phyloP scores from a whole-genome alignment of 2,329 filamentous ascomycete genomes.

The Ophioceras dolichostomum region DNA sequence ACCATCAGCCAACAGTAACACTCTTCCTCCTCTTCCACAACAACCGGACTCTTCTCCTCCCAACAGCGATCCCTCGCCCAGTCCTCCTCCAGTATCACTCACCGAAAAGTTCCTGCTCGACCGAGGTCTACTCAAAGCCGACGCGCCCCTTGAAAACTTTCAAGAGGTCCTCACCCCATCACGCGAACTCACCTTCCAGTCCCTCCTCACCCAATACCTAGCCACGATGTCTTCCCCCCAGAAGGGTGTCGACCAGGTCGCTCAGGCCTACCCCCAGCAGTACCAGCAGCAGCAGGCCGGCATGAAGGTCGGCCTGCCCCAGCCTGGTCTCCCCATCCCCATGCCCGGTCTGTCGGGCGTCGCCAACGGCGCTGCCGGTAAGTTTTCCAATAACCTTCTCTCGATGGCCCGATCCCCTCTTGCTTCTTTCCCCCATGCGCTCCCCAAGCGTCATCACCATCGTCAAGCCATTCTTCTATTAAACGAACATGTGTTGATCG shows the following conservation, averaged over 20 bases:
- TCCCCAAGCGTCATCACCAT: too few relatives aligned
- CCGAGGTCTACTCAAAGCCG: conserved; percentile 1
- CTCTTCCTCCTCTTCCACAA: too few relatives aligned
- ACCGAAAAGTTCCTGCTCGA: conserved; percentile 4
- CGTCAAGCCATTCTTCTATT: too few relatives aligned
- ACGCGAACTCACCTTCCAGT: background rate
- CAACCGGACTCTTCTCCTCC: too few relatives aligned
- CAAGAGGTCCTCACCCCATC: background rate
- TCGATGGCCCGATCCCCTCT: background rate
- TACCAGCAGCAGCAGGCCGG: conserved; percentile 1
- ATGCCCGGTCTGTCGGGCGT: conserved; percentile 23
- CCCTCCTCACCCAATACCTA: conserved; percentile 1
- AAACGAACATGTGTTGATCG: too few relatives aligned
- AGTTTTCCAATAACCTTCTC: conserved; percentile 2
- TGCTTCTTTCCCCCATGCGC: too few relatives aligned
- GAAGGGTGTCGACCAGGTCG: background rate
- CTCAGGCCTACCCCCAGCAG: conserved; percentile 1
- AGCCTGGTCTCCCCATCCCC: conserved; percentile 12
- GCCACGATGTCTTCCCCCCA: conserved; percentile 3
- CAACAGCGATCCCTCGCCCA: too few relatives aligned
- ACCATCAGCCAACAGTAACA: background rate
- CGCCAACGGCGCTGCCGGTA: conserved; percentile 17
- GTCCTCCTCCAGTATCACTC: background rate
- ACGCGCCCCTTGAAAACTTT: background rate
- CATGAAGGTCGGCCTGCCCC: conserved; percentile 1